These are phyloP conservation scores for Phymatotrichopsis omnivora DNA, from an alignment of 2,329 filamentous ascomycete genomes.

Conservation along the genomic window DNA sequence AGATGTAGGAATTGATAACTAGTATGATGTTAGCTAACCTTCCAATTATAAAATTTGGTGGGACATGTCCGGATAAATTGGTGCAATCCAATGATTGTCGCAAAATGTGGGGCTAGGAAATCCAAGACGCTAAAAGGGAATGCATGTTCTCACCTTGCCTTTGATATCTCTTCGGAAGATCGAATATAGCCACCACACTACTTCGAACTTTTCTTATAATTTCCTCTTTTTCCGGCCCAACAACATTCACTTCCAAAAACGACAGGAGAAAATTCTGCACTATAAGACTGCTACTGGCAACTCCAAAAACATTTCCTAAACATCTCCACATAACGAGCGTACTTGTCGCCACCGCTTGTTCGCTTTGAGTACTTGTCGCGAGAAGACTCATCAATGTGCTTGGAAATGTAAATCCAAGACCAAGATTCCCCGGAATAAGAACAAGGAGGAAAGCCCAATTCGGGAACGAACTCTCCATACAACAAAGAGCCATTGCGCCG, in stretches of 20 bases:
- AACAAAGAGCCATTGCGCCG: slow-evolving; percentile 44
- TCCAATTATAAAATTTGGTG: too few species aligned
- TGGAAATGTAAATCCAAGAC: slow-evolving; percentile 55
- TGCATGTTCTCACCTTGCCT: slow-evolving; percentile 39
- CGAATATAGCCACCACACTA: slow-evolving; percentile 46
- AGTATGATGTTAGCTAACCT: too few species aligned
- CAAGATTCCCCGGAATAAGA: slow-evolving; percentile 48
- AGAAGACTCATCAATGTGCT: slow-evolving; percentile 54
- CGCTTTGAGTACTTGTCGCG: slow-evolving; percentile 47
- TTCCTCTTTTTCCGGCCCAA: slow-evolving; percentile 47
- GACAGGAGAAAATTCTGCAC: slow-evolving; percentile 59
- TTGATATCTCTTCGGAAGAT: slow-evolving; percentile 39
- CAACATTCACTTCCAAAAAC: slow-evolving; percentile 50
- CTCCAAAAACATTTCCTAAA: slow-evolving; percentile 62
- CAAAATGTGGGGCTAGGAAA: too few species aligned
- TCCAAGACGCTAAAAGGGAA: not conserved
- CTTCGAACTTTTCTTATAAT: slow-evolving; percentile 45
- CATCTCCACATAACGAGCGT: slow-evolving; percentile 63
- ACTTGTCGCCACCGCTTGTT: slow-evolving; percentile 59
- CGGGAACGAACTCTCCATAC: slow-evolving; percentile 45
- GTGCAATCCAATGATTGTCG: not conserved
- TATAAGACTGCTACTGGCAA: slow-evolving; percentile 59
- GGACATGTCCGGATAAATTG: not conserved
- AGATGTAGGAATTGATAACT: slow-evolving; percentile 20
- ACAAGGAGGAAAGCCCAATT: slow-evolving; percentile 46